These are phyloP conservation scores for Zalaria sp. DNA, from an alignment of 2,329 filamentous ascomycete species.

Conservation along the genomic window DNA sequence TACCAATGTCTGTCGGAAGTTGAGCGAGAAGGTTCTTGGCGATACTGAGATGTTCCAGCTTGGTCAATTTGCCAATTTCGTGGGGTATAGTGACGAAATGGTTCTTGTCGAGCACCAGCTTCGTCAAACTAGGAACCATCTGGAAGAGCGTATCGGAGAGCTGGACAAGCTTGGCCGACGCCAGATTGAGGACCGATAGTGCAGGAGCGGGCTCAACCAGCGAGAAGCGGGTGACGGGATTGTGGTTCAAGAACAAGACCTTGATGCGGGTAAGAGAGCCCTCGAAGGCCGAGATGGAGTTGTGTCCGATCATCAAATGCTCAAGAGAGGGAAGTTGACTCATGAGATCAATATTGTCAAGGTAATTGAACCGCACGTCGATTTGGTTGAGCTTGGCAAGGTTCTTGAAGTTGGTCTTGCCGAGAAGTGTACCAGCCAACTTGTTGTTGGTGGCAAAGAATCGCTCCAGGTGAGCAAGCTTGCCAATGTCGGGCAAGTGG, in stretches of 20 bases:
- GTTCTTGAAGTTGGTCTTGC: slow-evolving; percentile 48
- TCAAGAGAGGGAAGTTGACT: slow-evolving; percentile 75
- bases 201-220: slow-evolving; percentile 64
- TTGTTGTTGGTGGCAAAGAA: slow-evolving; percentile 95
- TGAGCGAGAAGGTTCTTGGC: slow-evolving; percentile 80
- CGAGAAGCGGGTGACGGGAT: slow-evolving; percentile 88
- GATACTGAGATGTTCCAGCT: slow-evolving; percentile 83
- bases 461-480: slow-evolving; percentile 66
- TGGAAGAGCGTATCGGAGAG: slow-evolving; percentile 77
- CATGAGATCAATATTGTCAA: slow-evolving; percentile 78
- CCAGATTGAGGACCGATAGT: slow-evolving; percentile 74
- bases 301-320: slow-evolving; percentile 81
- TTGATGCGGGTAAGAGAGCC: slow-evolving; percentile 78
- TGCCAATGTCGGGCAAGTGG: slow-evolving; percentile 65
- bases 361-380: slow-evolving; percentile 84
- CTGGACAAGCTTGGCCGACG: slow-evolving; percentile 79
- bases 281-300: slow-evolving; percentile 77
- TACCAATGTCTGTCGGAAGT: slow-evolving; percentile 77
- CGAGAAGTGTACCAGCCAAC: slow-evolving; percentile 59
- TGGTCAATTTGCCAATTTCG: slow-evolving; percentile 70
- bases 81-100: slow-evolving; percentile 83
- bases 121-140: slow-evolving; percentile 74
- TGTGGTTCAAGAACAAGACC: slow-evolving; percentile 80
- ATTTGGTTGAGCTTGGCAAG: slow-evolving; percentile 73
- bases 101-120: slow-evolving; percentile 83